Evolutionary conservation across 495 filamentous ascomycete genomes (phyloP).

Genomic region (Cryomyces antarcticus): DNA sequence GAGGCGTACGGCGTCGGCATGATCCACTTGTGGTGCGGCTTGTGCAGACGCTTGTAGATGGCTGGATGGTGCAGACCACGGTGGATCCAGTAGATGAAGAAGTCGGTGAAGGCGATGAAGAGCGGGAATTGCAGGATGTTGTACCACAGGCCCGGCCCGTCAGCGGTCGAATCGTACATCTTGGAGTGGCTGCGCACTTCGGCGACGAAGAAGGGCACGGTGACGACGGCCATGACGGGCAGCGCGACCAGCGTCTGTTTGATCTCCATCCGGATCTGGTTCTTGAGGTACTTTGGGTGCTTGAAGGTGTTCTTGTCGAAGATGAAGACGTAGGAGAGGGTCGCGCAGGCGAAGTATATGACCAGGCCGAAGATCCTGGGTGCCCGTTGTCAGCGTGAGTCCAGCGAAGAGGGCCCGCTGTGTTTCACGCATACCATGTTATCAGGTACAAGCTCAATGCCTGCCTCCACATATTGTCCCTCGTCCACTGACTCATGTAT

Average conservation of each 20-base stretch:
- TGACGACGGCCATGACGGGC: constrained; percentile 70
- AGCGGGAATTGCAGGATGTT: constrained; percentile 74
- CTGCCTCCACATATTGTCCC: constrained; percentile 70
- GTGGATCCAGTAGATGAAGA: constrained; percentile 88
- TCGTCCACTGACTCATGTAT: constrained; percentile 57
- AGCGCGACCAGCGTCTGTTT: constrained; percentile 50
- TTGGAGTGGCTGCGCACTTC: constrained; percentile 76
- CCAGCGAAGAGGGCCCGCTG: neutral
- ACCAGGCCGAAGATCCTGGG: constrained; percentile 66
- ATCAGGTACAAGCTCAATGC: constrained; percentile 57
- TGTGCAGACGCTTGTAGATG: constrained; percentile 79
- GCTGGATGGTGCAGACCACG: constrained; percentile 66
- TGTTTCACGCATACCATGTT: constrained; percentile 43
- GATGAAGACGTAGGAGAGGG: constrained; percentile 74
- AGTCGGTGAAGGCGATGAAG: constrained; percentile 86
- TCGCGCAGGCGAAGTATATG: constrained; percentile 67
- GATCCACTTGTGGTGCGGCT: constrained; percentile 98
- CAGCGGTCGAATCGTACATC: constrained; percentile 57
- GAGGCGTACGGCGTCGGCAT: constrained; percentile 89
- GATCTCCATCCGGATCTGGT: constrained; percentile 80
- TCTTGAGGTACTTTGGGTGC: constrained; percentile 89
- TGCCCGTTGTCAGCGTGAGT: constrained; percentile 6
- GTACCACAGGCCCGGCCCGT: constrained; percentile 58
- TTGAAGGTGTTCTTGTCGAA: constrained; percentile 81
- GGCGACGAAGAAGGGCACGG: constrained; percentile 58